phyloP scores from a whole-genome alignment of 2,329 filamentous ascomycete species.

The Botrytis aclada region DNA sequence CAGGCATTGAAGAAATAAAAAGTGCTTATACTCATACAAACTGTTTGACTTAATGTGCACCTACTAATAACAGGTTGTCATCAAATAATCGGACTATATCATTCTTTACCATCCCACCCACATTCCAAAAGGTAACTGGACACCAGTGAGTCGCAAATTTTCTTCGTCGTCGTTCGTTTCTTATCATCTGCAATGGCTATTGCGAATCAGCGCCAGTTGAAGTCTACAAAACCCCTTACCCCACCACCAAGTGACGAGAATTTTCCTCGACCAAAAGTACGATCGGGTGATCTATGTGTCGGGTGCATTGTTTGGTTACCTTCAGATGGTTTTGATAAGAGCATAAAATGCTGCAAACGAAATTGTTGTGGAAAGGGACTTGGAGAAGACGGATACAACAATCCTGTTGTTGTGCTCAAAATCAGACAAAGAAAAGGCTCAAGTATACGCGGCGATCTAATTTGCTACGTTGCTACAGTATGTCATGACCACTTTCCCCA shows the following conservation, averaged over 20 bases:
- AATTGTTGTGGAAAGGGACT: slow-evolving; percentile 19
- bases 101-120: background rate
- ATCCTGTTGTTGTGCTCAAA: slow-evolving; percentile 23
- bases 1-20: background rate
- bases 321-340: background rate
- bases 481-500: background rate
- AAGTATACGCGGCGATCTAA: slow-evolving; percentile 21
- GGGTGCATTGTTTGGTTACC: slow-evolving; percentile 28
- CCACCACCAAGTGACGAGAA: slow-evolving; percentile 12
- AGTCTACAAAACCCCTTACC: background rate
- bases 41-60: background rate
- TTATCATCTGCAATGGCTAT: background rate
- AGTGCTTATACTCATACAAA: background rate
- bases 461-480: slow-evolving; percentile 27
- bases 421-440: slow-evolving; percentile 22
- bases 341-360: slow-evolving; percentile 21
- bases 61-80: background rate
- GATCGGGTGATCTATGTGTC: slow-evolving; percentile 24
- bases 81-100: background rate
- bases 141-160: slow-evolving; percentile 4
- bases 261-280: slow-evolving; percentile 7
- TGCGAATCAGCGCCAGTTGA: background rate
- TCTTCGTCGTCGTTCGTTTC: background rate
- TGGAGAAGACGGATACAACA: slow-evolving; percentile 25
- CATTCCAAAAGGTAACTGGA: background rate